Evolutionary conservation across 2,329 filamentous ascomycete species (phyloP).

Genomic region (Fusarium sulawesiense): DNA sequence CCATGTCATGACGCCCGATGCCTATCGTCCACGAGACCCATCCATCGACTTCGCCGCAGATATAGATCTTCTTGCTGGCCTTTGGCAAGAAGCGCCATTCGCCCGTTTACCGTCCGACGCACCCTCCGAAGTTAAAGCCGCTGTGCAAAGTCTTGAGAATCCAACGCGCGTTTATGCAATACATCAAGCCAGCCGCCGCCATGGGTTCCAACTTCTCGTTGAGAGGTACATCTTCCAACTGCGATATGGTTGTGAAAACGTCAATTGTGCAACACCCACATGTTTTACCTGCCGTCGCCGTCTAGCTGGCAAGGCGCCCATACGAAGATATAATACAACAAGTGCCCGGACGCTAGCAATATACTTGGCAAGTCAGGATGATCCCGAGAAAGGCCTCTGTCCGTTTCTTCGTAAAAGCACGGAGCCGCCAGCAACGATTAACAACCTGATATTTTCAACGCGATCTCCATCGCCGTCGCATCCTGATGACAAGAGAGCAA

Average conservation of each 20-base stretch:
- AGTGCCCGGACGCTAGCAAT: constrained; percentile 85
- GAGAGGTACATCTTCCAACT: constrained; percentile 82
- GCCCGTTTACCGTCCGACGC: constrained; percentile 70
- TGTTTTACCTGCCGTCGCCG: constrained; percentile 84
- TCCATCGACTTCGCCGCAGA: constrained; percentile 50
- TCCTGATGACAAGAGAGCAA: constrained; percentile 34
- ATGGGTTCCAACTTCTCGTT: constrained; percentile 74
- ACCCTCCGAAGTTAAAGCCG: constrained; percentile 65
- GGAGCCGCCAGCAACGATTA: constrained; percentile 58
- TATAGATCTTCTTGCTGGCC: constrained; percentile 63
- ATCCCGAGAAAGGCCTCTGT: constrained; percentile 78
- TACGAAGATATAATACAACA: constrained; percentile 81
- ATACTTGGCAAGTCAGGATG: constrained; percentile 82
- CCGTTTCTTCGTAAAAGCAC: constrained; percentile 58
- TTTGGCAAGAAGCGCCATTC: constrained; percentile 72
- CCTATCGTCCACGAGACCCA: constrained; percentile 27
- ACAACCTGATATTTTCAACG: constrained; percentile 59
- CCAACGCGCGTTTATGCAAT: constrained; percentile 71
- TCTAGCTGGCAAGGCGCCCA: constrained; percentile 72
- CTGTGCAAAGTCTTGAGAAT: constrained; percentile 69
- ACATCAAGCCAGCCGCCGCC: constrained; percentile 69
- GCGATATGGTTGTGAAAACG: constrained; percentile 80
- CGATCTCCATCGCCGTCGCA: constrained; percentile 37
- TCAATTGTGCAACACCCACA: constrained; percentile 77
- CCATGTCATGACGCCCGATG: constrained; percentile 46